These are phyloP conservation scores for Neonothopanus nambi DNA, from an alignment of 1,284 basidiomycete species.

Conservation along the genomic window DNA sequence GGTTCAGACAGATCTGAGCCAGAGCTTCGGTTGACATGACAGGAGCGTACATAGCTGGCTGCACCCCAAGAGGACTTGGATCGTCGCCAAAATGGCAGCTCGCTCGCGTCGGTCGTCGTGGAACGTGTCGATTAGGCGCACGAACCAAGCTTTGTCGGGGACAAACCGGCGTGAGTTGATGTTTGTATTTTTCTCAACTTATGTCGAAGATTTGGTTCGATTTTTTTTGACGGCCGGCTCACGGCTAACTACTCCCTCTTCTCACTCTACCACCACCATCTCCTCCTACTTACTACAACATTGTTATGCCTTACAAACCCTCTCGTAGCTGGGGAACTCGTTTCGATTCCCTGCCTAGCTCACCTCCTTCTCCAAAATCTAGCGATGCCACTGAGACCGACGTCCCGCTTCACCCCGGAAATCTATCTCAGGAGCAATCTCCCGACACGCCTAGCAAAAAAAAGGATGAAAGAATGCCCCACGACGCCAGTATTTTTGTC, in stretches of 20 bases:
- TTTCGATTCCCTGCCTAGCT: slow-evolving; percentile 53
- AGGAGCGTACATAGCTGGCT: slow-evolving; percentile 36
- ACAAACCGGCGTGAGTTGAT: slow-evolving; percentile 8
- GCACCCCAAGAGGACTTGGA: slow-evolving; percentile 14
- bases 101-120: slow-evolving; percentile 38
- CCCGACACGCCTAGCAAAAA: slow-evolving; percentile 28
- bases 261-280: slow-evolving; percentile 17
- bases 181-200: slow-evolving; percentile 7
- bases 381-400: slow-evolving; percentile 20
- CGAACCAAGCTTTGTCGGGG: slow-evolving; percentile 8
- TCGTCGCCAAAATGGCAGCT: slow-evolving; percentile 9
- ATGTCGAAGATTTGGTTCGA: slow-evolving; percentile 9
- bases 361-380: slow-evolving; percentile 34
- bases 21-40: slow-evolving; percentile 41
- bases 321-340: slow-evolving; percentile 67
- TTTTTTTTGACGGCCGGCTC: slow-evolving; percentile 4
- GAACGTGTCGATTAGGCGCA: slow-evolving; percentile 34
- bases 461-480: slow-evolving; percentile 52
- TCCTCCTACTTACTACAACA: slow-evolving; percentile 19
- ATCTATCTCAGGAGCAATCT: slow-evolving; percentile 5
- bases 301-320: slow-evolving; percentile 42
- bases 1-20: not conserved
- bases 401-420: slow-evolving; percentile 17
- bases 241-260: slow-evolving; percentile 10
- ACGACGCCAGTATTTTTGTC: slow-evolving; percentile 79